A percentile compares a stretch with the other conserved stretches of the same genome.
phyloP scores from a whole-genome alignment of 2,329 filamentous ascomycete species.

The Calonectria naviculata region DNA sequence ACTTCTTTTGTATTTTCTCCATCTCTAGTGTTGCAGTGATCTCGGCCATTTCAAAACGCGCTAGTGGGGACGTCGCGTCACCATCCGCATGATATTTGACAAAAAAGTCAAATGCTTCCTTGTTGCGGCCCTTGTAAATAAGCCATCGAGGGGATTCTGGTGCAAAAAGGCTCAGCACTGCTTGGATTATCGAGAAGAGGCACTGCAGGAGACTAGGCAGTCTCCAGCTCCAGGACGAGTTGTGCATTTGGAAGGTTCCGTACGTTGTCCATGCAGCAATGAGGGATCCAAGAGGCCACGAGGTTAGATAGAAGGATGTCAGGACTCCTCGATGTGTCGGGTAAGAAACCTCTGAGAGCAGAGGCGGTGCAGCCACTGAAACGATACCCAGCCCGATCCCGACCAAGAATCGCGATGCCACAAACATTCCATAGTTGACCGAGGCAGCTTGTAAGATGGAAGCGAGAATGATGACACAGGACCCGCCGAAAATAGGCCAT shows the following conservation, averaged over 20 bases:
- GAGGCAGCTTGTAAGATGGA: conserved; percentile 42
- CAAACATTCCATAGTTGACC: conserved; percentile 47
- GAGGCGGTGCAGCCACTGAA: conserved; percentile 44
- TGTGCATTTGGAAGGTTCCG: conserved; percentile 51
- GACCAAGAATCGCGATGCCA: conserved; percentile 47
- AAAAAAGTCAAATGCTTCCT: conserved; percentile 32
- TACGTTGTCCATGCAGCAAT: conserved; percentile 48
- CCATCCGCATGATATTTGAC: conserved; percentile 38
- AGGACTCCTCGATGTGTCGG: conserved; percentile 48
- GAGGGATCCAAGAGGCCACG: conserved; percentile 31
- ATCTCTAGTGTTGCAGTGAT: conserved; percentile 36
- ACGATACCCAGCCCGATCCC: conserved; percentile 55
- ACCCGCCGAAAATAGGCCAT: conserved; percentile 40
- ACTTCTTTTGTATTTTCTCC: conserved; percentile 38
- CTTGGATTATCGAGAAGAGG: conserved; percentile 41
- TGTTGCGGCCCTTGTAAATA: conserved; percentile 39
- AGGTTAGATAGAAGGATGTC: conserved; percentile 42
- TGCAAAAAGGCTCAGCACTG: conserved; percentile 20
- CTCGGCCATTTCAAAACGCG: conserved; percentile 35
- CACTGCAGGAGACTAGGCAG: conserved; percentile 59
- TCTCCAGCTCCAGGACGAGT: conserved; percentile 59
- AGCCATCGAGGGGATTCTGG: conserved; percentile 38
- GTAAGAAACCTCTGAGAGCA: conserved; percentile 50
- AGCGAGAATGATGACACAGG: conserved; percentile 42
- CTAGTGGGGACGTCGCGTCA: conserved; percentile 24